Base-by-base conservation (phyloP, 345 rosid species). In the Rhodamnia rubescens region DNA sequence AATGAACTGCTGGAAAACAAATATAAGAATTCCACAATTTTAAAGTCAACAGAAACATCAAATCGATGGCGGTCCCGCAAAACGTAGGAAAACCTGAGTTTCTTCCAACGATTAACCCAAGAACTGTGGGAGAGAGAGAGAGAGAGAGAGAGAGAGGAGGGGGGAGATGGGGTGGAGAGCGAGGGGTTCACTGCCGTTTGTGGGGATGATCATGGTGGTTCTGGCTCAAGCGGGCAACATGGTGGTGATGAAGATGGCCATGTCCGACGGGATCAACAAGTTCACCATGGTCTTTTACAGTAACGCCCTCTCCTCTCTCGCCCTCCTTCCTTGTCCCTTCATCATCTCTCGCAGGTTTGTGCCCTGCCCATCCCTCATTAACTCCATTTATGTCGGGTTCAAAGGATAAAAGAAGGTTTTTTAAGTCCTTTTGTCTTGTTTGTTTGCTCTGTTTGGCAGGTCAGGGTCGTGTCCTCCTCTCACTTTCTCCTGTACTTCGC, bases 221-320 rank as follows among this genome's bases (percentile, higher is more conserved):
- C 89, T 89, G 57, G 93, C 94, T n/a, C 97, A 93, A 86, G 94
- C 90, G 75, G 94, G 94, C 52, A 85, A 91, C n/a, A 91, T 94
- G 88, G 87, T 92, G 78, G 54, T 89, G 12, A 87, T 92, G 87
- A 91, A 92, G 89, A 85, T 88, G 61, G 94, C 87, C 90, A 92
- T 94, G 93, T 89, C 94, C 56, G 51, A 87, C 26, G 94, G 97
- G 74, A 92, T 93, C 91, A 85, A 88, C 89, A 90, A 64, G 85
- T 80, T 90, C 87, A 85, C 91, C 89, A 89, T 93, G 58, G 88
- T 91, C 81, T 88, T 87, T 18, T 93, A 93, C 92, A 92, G 94
- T 47, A 93, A 93, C 74, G 86, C 92, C 53, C 88, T 94, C 32
- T 93, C 95, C 85, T 87, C 95, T 44, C 89, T 93, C 74, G 42